Evolutionary conservation across 2,329 filamentous ascomycete genomes (phyloP).

Genomic region (Aspergillus sp.): DNA sequence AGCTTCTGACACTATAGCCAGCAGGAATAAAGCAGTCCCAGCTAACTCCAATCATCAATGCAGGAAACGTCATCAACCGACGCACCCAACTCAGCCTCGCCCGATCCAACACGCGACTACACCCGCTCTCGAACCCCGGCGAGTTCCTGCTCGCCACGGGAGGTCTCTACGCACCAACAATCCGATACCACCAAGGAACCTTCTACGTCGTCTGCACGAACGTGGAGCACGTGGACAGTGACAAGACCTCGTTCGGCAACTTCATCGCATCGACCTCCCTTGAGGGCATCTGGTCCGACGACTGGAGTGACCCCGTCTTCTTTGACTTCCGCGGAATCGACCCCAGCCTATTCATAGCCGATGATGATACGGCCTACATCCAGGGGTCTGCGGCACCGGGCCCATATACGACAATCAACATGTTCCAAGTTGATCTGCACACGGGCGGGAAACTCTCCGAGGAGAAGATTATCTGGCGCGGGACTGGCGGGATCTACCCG

Average conservation of each 20-base stretch:
- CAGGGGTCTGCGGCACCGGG: constrained; percentile 1
- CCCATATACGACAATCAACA: neutral
- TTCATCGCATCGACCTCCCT: constrained; percentile 23
- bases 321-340: constrained; percentile 8
- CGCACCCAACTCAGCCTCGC: constrained; percentile 5
- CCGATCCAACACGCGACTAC: neutral
- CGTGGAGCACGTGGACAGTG: constrained; percentile 29
- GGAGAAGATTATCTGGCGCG: constrained; percentile 4
- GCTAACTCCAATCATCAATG: neutral
- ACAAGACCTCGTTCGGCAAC: neutral
- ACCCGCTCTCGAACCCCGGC: neutral
- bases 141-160: constrained; percentile 13
- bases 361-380: neutral
- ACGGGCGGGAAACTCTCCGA: constrained; percentile 2
- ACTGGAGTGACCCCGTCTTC: constrained; percentile 16
- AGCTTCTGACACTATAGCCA: too few relatives aligned
- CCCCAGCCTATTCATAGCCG: neutral
- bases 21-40: too few relatives aligned
- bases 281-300: constrained; percentile 14
- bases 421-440: neutral
- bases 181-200: constrained; percentile 45
- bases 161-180: constrained; percentile 48
- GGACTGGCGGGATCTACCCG: constrained; percentile 31
- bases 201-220: constrained; percentile 44
- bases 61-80: constrained; percentile 6